Base-by-base conservation (phyloP, 352 stramenopile genomes). In the Phytophthora vignae region DNA sequence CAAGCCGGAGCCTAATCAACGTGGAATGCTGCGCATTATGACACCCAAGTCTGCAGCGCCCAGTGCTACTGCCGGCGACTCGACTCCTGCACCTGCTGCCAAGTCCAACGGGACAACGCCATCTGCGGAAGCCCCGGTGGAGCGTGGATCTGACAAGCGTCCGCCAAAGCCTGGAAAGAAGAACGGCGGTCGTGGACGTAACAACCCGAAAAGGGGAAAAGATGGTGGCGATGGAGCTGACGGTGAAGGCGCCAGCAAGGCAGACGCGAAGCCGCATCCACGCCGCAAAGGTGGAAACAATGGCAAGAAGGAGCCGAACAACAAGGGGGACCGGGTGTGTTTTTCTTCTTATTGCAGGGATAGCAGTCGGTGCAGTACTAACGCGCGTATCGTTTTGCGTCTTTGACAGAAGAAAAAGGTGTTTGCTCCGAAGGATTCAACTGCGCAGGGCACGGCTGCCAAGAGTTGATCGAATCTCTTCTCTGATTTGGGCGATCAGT, bases 11-110 rank as follows among this genome's bases (percentile, higher is more conserved):
- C 9, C 71, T 1, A 29, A 82, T 2, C 69, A 88, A 50, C 82
- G 82, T 46, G 85, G 83, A 2, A 72, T 74, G 60, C 42, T 92
- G 19, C 81, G 78, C 31, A 91, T 92, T 29, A 91, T 92, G 84
- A 66, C 75, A 3, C 67, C 73, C 5, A 90, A 84, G 60, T 48
- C 59, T 66, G 44, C 61, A 3, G 36, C 36, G 12, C 10, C 36
- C 36, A 15, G 1, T 50, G 33, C 38, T 49, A 44, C 50, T 2
- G 31, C 48, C 21, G 44, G n/a, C 29, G 60, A 71, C 22, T 17
- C 64, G 33, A 33, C 21, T 27, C 15, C 64, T 38, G 38, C 21
- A 25, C 42, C 33, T 21, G 52, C 53, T 60, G 31, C n/a, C 7
- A 74, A 59, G 25, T 11, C 25, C 8, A 73, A 72, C 46, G 66